Evolutionary conservation across 768 basidiomycete genomes (phyloP).

Genomic region (Dacryopinax spathularia): DNA sequence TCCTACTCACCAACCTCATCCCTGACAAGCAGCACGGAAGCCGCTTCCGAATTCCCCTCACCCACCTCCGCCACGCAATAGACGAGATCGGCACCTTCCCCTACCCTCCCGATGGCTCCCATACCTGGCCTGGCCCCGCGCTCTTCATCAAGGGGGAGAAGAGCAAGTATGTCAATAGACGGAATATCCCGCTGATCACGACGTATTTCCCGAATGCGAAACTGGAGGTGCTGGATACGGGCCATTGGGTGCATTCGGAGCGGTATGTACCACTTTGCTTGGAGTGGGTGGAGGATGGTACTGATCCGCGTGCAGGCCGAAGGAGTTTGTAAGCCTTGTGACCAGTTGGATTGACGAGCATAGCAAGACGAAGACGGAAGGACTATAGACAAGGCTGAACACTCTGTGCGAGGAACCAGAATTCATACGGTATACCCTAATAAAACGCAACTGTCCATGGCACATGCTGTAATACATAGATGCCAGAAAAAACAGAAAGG

Average conservation of each 20-base stretch:
- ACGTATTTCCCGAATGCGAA: constrained; percentile 59
- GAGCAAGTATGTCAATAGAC: constrained; percentile 66
- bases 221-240: constrained; percentile 52
- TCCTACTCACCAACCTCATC: constrained; percentile 71
- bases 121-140: constrained; percentile 43
- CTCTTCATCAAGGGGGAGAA: constrained; percentile 67
- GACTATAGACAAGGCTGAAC: no score
- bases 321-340: constrained; percentile 29
- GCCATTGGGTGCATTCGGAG: constrained; percentile 90
- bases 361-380: not conserved
- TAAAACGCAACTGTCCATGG: no score
- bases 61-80: constrained; percentile 47
- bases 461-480: no score
- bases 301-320: constrained; percentile 16
- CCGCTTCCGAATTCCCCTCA: constrained; percentile 62
- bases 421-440: no score
- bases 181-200: constrained; percentile 46
- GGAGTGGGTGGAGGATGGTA: not conserved
- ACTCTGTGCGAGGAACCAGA: no score
- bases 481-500: not conserved
- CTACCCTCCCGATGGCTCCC: constrained; percentile 40
- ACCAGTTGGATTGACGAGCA: constrained; percentile 21
- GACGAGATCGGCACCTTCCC: constrained; percentile 66
- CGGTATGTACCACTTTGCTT: constrained; percentile 29
- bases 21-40: constrained; percentile 28